phyloP scores from a whole-genome alignment of 208 protist genomes.

The Crithidia expoeki region DNA sequence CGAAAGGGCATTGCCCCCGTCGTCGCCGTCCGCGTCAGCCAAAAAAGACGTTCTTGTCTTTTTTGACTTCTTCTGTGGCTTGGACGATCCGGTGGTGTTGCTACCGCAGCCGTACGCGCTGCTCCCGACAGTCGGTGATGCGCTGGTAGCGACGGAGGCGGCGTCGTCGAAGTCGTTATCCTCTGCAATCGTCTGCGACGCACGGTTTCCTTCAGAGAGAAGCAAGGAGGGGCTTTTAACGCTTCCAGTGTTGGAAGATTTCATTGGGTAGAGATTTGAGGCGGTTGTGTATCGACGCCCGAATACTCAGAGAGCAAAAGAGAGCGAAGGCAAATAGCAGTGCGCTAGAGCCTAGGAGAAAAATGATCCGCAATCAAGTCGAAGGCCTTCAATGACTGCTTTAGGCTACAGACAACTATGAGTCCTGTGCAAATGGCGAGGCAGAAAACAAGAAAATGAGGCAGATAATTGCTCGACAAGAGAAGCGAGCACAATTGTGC shows the following conservation, averaged over 20 bases:
- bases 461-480: no score
- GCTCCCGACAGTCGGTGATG: constrained; percentile 6
- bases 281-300: no score
- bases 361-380: no score
- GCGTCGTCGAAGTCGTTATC: constrained; percentile 17
- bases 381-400: no score
- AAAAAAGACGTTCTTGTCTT: constrained; percentile 9
- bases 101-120: constrained; percentile 3
- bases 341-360: no score
- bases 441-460: no score
- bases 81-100: constrained; percentile 26
- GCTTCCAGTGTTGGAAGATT: background rate
- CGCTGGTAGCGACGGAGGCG: constrained; percentile 12
- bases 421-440: no score
- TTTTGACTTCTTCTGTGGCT: constrained; percentile 20
- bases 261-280: no score
- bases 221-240: background rate
- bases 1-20: constrained; percentile 31
- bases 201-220: background rate
- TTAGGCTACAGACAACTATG: no score
- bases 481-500: no score
- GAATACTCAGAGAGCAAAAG: no score
- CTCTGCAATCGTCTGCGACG: background rate
- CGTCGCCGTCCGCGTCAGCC: constrained; percentile 2
- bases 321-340: background rate